Percentiles rank a stretch among this genome's conserved stretches.
Evolutionary conservation across 2,329 filamentous ascomycete genomes (phyloP).

Genomic region (Scytalidium lignicola): DNA sequence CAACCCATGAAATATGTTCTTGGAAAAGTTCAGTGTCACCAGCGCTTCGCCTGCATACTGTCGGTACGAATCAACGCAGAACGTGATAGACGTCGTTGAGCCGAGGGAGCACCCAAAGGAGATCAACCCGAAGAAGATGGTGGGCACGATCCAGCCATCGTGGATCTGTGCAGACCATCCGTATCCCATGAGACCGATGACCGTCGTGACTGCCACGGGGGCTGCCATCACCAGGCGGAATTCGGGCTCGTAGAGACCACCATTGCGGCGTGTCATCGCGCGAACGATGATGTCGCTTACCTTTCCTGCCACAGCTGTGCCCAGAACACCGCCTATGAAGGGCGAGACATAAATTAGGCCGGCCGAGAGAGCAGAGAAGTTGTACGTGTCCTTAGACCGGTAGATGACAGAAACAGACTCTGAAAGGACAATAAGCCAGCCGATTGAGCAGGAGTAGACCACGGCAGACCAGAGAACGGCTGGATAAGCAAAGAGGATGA

Average conservation of each 20-base stretch:
- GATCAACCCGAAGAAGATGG: conserved; percentile 85
- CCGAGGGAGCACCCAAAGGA: conserved; percentile 90
- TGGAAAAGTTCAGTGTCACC: conserved; percentile 90
- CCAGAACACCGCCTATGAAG: conserved; percentile 81
- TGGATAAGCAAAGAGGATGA: conserved; percentile 83
- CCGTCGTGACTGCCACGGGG: conserved; percentile 72
- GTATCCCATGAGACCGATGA: conserved; percentile 87
- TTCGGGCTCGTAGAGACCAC: conserved; percentile 93
- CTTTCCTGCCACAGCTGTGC: conserved; percentile 86
- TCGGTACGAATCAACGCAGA: conserved; percentile 87
- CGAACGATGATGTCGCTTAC: conserved; percentile 81
- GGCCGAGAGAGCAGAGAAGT: conserved; percentile 75
- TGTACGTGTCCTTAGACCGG: conserved; percentile 62
- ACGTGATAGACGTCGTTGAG: conserved; percentile 88
- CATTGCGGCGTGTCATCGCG: conserved; percentile 76
- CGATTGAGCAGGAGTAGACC: conserved; percentile 82
- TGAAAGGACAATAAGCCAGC: conserved; percentile 93
- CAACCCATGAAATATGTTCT: conserved; percentile 88
- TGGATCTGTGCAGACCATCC: conserved; percentile 80
- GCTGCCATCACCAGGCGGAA: conserved; percentile 85
- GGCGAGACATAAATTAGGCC: conserved; percentile 87
- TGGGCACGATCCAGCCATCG: conserved; percentile 86
- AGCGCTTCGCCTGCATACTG: conserved; percentile 92
- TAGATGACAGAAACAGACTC: conserved; percentile 82
- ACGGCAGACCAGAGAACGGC: conserved; percentile 82